phyloP scores from a whole-genome alignment of 352 stramenopile genomes.

The Phytophthora tentaculata region DNA sequence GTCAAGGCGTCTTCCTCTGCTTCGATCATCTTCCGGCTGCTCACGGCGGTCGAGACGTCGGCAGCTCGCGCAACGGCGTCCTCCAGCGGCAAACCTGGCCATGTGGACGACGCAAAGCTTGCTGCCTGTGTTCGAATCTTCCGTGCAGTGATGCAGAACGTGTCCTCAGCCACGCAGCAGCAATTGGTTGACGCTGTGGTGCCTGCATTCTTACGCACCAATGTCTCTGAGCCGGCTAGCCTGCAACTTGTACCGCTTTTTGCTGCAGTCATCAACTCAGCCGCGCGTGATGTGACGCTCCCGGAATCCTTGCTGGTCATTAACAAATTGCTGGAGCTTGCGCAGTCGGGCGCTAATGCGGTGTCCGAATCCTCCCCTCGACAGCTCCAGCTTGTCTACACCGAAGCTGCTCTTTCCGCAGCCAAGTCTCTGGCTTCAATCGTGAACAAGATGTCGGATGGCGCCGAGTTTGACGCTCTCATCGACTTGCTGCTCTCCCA shows the following conservation, averaged over 20 bases:
- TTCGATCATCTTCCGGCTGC: constrained; percentile 72
- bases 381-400: constrained; percentile 49
- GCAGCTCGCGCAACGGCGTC: constrained; percentile 45
- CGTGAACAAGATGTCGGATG: constrained; percentile 89
- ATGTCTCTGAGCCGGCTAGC: constrained; percentile 37
- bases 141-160: constrained; percentile 81
- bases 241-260: constrained; percentile 83
- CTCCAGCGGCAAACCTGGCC: constrained; percentile 4
- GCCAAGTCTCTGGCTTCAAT: constrained; percentile 85
- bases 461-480: constrained; percentile 77
- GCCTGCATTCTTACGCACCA: constrained; percentile 59
- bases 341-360: constrained; percentile 47
- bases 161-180: constrained; percentile 66
- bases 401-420: constrained; percentile 63
- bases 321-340: constrained; percentile 79
- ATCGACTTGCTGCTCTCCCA: constrained; percentile 72
- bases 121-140: constrained; percentile 66
- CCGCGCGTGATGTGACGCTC: constrained; percentile 59
- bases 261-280: constrained; percentile 80
- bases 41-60: constrained; percentile 67
- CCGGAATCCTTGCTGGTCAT: constrained; percentile 74
- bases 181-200: constrained; percentile 64
- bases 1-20: constrained; percentile 45
- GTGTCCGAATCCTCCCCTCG: constrained; percentile 16
- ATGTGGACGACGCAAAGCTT: constrained; percentile 55